A percentile compares a stretch with the other conserved stretches of the same genome.
Evolutionary conservation across 202 grass and related monocot species (phyloP).

Genomic region (Setaria italica): DNA sequence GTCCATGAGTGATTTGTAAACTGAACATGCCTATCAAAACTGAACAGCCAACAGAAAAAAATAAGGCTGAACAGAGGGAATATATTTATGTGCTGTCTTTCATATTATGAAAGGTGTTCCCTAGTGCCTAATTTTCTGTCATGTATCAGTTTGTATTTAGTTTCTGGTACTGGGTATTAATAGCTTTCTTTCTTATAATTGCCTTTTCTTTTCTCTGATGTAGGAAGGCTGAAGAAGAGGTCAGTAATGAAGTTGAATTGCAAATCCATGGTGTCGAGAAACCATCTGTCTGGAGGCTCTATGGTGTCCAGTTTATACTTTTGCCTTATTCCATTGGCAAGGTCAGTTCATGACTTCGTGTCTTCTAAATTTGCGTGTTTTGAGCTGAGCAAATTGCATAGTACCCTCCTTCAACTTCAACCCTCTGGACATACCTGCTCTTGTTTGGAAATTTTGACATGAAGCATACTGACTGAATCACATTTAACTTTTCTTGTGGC

Average conservation of each 20-base stretch:
- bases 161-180: background rate
- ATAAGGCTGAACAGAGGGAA: background rate
- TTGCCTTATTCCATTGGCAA: slow-evolving; percentile 87
- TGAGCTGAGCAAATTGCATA: slow-evolving; percentile 35
- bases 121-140: background rate
- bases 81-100: background rate
- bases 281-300: slow-evolving; percentile 82
- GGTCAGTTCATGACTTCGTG: slow-evolving; percentile 46
- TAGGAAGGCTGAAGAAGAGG: slow-evolving; percentile 70
- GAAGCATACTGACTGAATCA: slow-evolving; percentile 33
- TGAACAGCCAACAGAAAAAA: background rate
- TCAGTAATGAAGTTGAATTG: slow-evolving; percentile 81
- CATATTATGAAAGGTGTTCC: background rate
- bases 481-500: slow-evolving; percentile 39
- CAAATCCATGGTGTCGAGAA: slow-evolving; percentile 93
- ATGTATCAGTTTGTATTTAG: slow-evolving; percentile 20
- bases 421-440: slow-evolving; percentile 3
- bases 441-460: background rate
- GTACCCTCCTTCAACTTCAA: background rate
- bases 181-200: slow-evolving; percentile 34
- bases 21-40: background rate
- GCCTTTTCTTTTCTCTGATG: slow-evolving; percentile 15
- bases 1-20: background rate
- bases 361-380: slow-evolving; percentile 33
- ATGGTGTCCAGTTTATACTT: slow-evolving; percentile 85